Conservation (phyloP, 1,284 basidiomycete genomes). For the Sanguinoderma infundibulare region DNA sequence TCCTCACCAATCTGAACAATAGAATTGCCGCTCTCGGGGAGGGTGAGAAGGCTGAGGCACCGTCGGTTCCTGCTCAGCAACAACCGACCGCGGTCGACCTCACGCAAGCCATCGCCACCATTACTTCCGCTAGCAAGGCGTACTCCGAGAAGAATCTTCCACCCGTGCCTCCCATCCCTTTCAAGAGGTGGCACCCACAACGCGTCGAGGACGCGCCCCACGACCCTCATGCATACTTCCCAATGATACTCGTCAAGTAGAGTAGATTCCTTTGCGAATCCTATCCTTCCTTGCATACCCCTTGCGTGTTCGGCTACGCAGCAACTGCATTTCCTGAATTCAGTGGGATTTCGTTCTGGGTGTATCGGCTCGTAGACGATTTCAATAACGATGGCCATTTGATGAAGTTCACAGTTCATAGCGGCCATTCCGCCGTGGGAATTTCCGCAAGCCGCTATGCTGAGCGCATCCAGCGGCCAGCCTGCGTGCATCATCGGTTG, state of each 20-base stretch:
- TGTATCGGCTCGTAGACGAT: not conserved
- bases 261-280: constrained; percentile 16
- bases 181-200: constrained; percentile 75
- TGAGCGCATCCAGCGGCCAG: not conserved
- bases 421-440: not conserved
- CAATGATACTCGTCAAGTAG: constrained; percentile 84
- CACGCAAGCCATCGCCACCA: constrained; percentile 70
- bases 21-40: constrained; percentile 63
- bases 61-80: constrained; percentile 52
- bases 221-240: constrained; percentile 80
- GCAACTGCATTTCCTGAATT: not conserved
- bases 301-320: not conserved
- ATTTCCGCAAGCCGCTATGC: not conserved
- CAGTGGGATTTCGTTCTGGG: not conserved
- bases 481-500: not conserved
- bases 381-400: not conserved
- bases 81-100: constrained; percentile 56
- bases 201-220: constrained; percentile 75
- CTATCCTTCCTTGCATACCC: not conserved
- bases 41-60: constrained; percentile 43
- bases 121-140: constrained; percentile 62
- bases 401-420: not conserved
- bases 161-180: constrained; percentile 65
- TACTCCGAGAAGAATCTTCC: constrained; percentile 75
- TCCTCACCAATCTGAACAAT: not conserved